A percentile compares a stretch with the other conserved stretches of the same genome.
Conservation (phyloP, 495 filamentous ascomycete species). For the Penicillium arizonense region DNA sequence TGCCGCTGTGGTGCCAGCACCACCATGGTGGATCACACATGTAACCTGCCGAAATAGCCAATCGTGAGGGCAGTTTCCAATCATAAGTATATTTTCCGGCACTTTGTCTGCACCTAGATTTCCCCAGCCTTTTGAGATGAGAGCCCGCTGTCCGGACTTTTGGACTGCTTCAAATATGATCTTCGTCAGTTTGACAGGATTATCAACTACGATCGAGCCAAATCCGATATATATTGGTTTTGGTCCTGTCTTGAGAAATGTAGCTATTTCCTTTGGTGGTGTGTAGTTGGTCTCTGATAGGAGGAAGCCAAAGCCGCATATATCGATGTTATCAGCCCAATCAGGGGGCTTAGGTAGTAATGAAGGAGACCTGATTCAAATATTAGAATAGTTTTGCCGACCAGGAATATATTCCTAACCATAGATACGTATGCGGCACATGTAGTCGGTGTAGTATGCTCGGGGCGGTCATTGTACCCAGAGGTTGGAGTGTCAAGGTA, state of each 20-base stretch:
- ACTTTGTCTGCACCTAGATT: constrained; percentile 64
- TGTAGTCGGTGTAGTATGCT: constrained; percentile 60
- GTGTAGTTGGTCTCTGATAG: constrained; percentile 59
- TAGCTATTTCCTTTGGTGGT: constrained; percentile 59
- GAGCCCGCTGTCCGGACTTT: constrained; percentile 64
- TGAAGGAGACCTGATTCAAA: constrained; percentile 56
- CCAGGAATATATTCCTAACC: constrained; percentile 32
- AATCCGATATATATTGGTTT: constrained; percentile 81
- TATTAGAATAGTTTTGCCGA: neutral
- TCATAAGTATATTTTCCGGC: constrained; percentile 68
- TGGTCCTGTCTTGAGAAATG: constrained; percentile 64
- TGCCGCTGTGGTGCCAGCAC: constrained; percentile 77
- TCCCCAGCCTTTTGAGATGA: constrained; percentile 82
- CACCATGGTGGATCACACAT: constrained; percentile 78
- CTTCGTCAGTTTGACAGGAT: constrained; percentile 64
- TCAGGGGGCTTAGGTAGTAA: constrained; percentile 78
- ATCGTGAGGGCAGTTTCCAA: constrained; percentile 78
- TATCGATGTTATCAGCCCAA: constrained; percentile 69
- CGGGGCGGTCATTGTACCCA: constrained; percentile 67
- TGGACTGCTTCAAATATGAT: constrained; percentile 68
- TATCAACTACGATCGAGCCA: constrained; percentile 77
- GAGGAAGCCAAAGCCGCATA: constrained; percentile 75
- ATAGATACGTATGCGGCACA: constrained; percentile 77
- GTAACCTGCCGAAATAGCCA: constrained; percentile 79
- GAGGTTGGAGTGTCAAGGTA: constrained; percentile 62